phyloP scores from a whole-genome alignment of 1,139 yeast species.

The Diutina catenulata region DNA sequence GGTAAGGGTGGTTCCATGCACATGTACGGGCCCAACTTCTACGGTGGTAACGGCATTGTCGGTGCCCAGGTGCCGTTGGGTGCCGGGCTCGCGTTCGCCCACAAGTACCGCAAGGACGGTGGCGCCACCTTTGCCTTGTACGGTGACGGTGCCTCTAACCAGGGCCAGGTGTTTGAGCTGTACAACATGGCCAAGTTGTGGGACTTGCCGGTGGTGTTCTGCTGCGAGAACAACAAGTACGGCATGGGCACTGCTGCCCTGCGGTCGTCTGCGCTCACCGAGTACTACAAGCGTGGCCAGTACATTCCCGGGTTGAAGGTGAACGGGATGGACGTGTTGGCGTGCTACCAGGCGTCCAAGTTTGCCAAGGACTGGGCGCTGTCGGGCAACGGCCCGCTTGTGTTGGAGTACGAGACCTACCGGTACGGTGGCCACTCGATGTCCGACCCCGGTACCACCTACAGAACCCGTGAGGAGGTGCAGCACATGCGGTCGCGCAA shows the following conservation, averaged over 20 bases:
- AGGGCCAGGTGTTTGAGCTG: slow-evolving; percentile 96
- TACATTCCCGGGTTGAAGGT: slow-evolving; percentile 97
- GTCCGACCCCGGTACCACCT: slow-evolving; percentile 99
- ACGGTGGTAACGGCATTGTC: slow-evolving; percentile 98
- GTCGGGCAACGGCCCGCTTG: slow-evolving; percentile 91
- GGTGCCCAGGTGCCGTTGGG: slow-evolving; percentile 99
- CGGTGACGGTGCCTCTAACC: slow-evolving; percentile 99
- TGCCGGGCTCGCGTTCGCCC: slow-evolving; percentile 95
- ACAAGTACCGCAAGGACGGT: slow-evolving; percentile 77
- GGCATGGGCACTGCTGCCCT: slow-evolving; percentile 99
- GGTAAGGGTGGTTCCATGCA: slow-evolving; percentile 99
- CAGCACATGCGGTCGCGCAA: slow-evolving; percentile 98
- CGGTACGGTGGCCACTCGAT: slow-evolving; percentile 99
- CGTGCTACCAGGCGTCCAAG: slow-evolving; percentile 91
- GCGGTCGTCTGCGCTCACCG: slow-evolving; percentile 92
- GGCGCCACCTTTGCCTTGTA: slow-evolving; percentile 80
- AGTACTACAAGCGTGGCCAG: slow-evolving; percentile 98
- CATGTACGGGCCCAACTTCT: slow-evolving; percentile 90
- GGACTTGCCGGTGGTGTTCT: slow-evolving; percentile 89
- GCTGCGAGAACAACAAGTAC: slow-evolving; percentile 97
- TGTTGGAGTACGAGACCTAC: slow-evolving; percentile 93
- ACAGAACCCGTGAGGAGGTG: slow-evolving; percentile 99
- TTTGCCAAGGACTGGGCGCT: slow-evolving; percentile 95
- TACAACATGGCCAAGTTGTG: slow-evolving; percentile 98
- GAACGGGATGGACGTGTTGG: slow-evolving; percentile 96